phyloP scores from a whole-genome alignment of 169 alveolate species.

The Plasmodium reichenowi region DNA sequence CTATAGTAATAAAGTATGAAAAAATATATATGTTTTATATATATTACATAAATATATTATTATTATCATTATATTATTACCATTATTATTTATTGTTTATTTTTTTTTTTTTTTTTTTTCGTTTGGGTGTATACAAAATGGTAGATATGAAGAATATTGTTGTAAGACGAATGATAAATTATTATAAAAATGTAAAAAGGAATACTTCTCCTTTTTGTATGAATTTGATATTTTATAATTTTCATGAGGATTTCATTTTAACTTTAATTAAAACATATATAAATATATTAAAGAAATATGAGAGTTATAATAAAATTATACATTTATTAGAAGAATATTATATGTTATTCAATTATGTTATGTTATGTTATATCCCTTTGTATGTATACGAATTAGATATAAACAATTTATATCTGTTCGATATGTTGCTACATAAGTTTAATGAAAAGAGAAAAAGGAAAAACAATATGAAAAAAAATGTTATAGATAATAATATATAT shows the following conservation, averaged over 20 bases:
- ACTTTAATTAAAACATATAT: conserved; percentile 15
- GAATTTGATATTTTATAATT: conserved; percentile 34
- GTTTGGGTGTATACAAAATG: conserved; percentile 12
- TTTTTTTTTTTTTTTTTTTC: no score
- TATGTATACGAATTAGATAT: conserved; percentile 26
- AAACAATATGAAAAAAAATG: not conserved
- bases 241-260: conserved; percentile 52
- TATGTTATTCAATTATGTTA: conserved; percentile 44
- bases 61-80: no score
- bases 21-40: no score
- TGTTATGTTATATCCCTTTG: conserved; percentile 35
- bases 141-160: conserved; percentile 4
- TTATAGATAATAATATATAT: not conserved
- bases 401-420: conserved; percentile 28
- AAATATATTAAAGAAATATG: conserved; percentile 32
- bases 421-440: conserved; percentile 23
- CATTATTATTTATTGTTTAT: no score
- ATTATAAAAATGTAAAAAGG: conserved; percentile 31
- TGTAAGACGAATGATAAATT: conserved; percentile 12
- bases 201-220: conserved; percentile 30
- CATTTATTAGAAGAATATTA: conserved; percentile 23
- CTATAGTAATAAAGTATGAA: no score
- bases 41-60: no score
- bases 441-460: not conserved
- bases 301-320: not conserved